phyloP scores from a whole-genome alignment of 2,329 filamentous ascomycete genomes.

The Monosporascus sp. region DNA sequence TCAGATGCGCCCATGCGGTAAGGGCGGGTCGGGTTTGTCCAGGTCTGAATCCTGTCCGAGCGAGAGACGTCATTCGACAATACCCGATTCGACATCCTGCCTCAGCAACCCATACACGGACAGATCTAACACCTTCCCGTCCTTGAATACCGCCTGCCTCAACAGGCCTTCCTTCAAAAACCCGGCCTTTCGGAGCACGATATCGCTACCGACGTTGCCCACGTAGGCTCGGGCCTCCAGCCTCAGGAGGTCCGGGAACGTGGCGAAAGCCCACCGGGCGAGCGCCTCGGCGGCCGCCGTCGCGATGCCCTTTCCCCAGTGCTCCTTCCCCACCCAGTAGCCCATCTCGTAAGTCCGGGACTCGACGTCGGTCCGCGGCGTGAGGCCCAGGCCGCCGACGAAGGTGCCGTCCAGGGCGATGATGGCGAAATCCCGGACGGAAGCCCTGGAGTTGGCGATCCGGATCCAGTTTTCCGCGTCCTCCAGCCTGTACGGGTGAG shows the following conservation, averaged over 20 bases:
- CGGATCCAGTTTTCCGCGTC: conserved; percentile 38
- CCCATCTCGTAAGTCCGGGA: conserved; percentile 42
- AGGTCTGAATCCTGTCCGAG: too few species aligned
- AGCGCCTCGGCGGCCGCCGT: conserved; percentile 35
- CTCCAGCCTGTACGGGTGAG: conserved; percentile 38
- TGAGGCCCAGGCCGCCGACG: conserved; percentile 38
- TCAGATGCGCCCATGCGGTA: too few species aligned
- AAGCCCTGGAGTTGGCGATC: conserved; percentile 22
- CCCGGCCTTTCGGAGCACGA: conserved; percentile 38
- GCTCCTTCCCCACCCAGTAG: conserved; percentile 39
- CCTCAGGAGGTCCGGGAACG: conserved; percentile 34
- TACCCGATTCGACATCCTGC: conserved; percentile 22
- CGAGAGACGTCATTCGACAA: too few species aligned
- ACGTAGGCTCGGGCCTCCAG: conserved; percentile 35
- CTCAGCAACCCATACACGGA: conserved; percentile 34
- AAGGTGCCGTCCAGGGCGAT: conserved; percentile 26
- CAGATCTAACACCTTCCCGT: conserved; percentile 34
- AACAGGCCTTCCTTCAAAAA: conserved; percentile 39
- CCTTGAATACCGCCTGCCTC: conserved; percentile 37
- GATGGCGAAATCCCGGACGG: conserved; percentile 30
- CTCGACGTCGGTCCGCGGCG: conserved; percentile 31
- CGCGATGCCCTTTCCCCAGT: conserved; percentile 43
- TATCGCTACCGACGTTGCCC: conserved; percentile 36
- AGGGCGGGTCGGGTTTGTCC: too few species aligned
- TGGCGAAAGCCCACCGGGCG: conserved; percentile 38